Evolutionary conservation across 176 grass and related monocot genomes (phyloP).

Genomic region (Thinopyrum elongatum): DNA sequence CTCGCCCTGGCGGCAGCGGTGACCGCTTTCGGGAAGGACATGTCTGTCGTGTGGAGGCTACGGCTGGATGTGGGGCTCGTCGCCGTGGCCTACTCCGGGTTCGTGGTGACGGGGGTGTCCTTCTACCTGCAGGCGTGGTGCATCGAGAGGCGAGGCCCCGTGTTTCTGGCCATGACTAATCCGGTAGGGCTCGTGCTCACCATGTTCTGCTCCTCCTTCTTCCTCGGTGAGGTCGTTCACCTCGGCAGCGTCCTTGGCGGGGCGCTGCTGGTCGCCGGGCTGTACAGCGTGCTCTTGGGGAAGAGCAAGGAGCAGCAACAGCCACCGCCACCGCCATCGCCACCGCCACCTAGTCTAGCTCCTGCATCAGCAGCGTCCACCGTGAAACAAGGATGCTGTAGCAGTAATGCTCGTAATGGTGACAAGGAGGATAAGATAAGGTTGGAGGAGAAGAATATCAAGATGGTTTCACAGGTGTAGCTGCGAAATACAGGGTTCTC

Average conservation of each 20-base stretch:
- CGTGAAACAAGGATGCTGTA: neutral
- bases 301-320: neutral
- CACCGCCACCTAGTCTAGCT: neutral
- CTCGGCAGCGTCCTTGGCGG: constrained; percentile 54
- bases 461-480: constrained; percentile 6
- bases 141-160: constrained; percentile 53
- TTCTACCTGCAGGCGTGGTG: constrained; percentile 71
- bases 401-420: too few species aligned
- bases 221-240: constrained; percentile 45
- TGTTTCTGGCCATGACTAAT: constrained; percentile 60
- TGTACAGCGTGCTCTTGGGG: constrained; percentile 61
- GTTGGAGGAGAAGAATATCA: neutral
- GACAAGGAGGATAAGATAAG: neutral
- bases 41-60: constrained; percentile 42
- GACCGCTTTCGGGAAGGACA: neutral
- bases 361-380: too few species aligned
- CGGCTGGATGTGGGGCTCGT: constrained; percentile 42
- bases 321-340: neutral
- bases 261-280: constrained; percentile 38
- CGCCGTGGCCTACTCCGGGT: constrained; percentile 46
- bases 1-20: constrained; percentile 31
- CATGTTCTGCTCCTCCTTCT: constrained; percentile 45
- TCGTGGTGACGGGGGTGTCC: constrained; percentile 39
- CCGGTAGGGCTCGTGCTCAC: constrained; percentile 55
- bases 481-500: neutral